phyloP scores from a whole-genome alignment of 495 filamentous ascomycete species.

The Tuber indicum region DNA sequence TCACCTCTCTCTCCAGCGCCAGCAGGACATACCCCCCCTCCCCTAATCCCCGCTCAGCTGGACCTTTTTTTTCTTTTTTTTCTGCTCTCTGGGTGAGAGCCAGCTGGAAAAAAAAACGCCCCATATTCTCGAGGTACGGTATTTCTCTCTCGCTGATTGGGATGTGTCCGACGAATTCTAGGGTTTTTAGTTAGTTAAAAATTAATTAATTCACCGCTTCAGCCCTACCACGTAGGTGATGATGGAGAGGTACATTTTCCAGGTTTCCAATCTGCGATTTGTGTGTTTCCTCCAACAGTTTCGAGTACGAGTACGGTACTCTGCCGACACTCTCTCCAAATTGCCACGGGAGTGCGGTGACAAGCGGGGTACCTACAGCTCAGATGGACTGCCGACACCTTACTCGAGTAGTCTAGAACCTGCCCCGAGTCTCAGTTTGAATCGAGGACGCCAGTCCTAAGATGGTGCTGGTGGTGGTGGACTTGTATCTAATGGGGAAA shows the following conservation, averaged over 20 bases:
- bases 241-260: neutral
- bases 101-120: neutral
- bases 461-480: neutral
- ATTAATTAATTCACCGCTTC: neutral
- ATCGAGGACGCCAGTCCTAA: neutral
- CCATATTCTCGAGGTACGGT: no score
- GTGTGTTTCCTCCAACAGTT: neutral
- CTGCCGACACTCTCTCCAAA: neutral
- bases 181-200: neutral
- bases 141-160: neutral
- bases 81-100: neutral
- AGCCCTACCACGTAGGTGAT: neutral
- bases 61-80: no score
- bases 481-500: neutral
- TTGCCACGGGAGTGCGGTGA: neutral
- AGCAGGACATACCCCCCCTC: neutral
- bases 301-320: neutral
- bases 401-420: neutral
- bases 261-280: neutral
- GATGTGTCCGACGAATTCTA: neutral
- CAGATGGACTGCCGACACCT: neutral
- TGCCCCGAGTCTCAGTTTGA: neutral
- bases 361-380: neutral
- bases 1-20: neutral
- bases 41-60: neutral